These are phyloP conservation scores for Vachellia pachyceras DNA, from an alignment of 306 rosid genomes.

Conservation along the genomic window DNA sequence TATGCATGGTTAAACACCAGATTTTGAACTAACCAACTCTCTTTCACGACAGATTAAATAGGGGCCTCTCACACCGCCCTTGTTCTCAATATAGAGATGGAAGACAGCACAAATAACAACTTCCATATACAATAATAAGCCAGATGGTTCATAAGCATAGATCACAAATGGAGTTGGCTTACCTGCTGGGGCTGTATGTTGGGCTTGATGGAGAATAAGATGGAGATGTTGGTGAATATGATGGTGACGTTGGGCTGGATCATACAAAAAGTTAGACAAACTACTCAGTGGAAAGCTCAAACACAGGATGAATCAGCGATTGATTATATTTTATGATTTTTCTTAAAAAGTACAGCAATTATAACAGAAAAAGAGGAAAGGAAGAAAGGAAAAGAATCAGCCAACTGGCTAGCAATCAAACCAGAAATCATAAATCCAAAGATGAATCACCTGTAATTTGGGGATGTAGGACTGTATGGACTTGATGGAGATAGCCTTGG, in stretches of 20 bases:
- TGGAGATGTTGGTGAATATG: conserved; percentile 98
- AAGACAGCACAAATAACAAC: conserved; percentile 5
- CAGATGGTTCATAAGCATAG: background rate
- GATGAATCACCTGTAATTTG: conserved; percentile 77
- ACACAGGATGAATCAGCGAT: conserved; percentile 11
- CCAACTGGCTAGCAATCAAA: conserved; percentile 27
- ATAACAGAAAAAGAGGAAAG: background rate
- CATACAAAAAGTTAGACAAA: conserved; percentile 25
- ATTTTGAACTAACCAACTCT: background rate
- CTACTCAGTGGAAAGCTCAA: conserved; percentile 26
- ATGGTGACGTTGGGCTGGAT: conserved; percentile 94
- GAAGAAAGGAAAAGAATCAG: background rate
- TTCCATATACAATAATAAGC: background rate
- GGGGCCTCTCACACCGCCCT: background rate
- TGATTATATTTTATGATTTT: background rate
- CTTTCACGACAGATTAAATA: background rate
- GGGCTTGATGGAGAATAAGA: conserved; percentile 98
- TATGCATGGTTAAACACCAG: conserved; percentile 12
- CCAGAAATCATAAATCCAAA: conserved; percentile 13
- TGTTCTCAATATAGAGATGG: background rate
- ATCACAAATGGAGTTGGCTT: conserved; percentile 34
- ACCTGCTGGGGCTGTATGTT: conserved; percentile 97
- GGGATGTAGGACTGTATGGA: conserved; percentile 97
- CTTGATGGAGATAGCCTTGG: conserved; percentile 93
- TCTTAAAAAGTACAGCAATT: background rate